These are phyloP conservation scores for Xylaria scruposa DNA, from an alignment of 495 filamentous ascomycete genomes.

Conservation along the genomic window DNA sequence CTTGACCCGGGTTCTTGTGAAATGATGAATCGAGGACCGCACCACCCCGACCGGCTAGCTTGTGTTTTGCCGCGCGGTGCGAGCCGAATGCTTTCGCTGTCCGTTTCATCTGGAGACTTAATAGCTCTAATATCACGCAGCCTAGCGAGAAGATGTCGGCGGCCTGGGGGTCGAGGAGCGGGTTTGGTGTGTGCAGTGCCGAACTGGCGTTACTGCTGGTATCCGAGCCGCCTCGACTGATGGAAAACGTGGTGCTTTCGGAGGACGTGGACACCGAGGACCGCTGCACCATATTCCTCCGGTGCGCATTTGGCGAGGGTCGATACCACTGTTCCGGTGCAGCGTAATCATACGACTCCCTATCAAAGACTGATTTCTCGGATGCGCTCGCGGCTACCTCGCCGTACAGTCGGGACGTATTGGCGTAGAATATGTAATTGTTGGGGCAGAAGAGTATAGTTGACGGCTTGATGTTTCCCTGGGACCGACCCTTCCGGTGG, in stretches of 20 bases:
- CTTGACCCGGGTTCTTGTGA: slow-evolving; percentile 79
- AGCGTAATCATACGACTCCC: slow-evolving; percentile 86
- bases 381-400: slow-evolving; percentile 50
- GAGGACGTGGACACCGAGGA: slow-evolving; percentile 41
- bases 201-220: slow-evolving; percentile 35
- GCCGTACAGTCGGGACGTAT: slow-evolving; percentile 65
- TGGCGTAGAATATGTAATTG: slow-evolving; percentile 75
- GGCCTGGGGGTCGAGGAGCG: slow-evolving; percentile 54
- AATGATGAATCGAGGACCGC: slow-evolving; percentile 78
- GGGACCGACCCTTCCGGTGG: slow-evolving; percentile 73
- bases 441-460: slow-evolving; percentile 77
- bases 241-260: slow-evolving; percentile 47
- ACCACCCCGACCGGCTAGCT: slow-evolving; percentile 67
- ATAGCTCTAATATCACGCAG: slow-evolving; percentile 70
- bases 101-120: slow-evolving; percentile 76
- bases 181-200: slow-evolving; percentile 43
- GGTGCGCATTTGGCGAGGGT: slow-evolving; percentile 45
- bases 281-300: slow-evolving; percentile 39
- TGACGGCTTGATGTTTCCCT: slow-evolving; percentile 84
- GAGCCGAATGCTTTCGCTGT: slow-evolving; percentile 72
- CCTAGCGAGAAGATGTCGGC: slow-evolving; percentile 82
- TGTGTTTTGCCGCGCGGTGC: slow-evolving; percentile 75
- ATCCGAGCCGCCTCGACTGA: slow-evolving; percentile 41
- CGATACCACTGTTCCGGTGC: slow-evolving; percentile 79
- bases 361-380: slow-evolving; percentile 61